Evolutionary conservation across 495 filamentous ascomycete species (phyloP).

Genomic region (Xylaria curta): DNA sequence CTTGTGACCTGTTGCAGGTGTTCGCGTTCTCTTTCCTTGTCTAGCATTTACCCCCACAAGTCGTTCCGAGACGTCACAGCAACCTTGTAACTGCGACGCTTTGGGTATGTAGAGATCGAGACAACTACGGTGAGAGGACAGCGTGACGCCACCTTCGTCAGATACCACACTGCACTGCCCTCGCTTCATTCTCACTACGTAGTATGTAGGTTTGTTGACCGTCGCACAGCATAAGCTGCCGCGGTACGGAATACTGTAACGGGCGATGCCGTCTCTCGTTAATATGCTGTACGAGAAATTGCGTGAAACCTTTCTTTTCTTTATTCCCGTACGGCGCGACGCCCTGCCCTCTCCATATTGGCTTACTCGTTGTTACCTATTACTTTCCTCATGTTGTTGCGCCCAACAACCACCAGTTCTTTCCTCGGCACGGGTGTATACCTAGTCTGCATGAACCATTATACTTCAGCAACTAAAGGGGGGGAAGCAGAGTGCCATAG

Average conservation of each 20-base stretch:
- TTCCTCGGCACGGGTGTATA: constrained; percentile 6
- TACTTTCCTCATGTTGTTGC: neutral
- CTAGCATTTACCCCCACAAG: neutral
- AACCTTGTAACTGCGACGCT: neutral
- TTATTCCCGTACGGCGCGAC: neutral
- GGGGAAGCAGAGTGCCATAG: neutral
- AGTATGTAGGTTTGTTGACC: neutral
- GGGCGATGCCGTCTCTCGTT: constrained; percentile 14
- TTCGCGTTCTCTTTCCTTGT: constrained; percentile 19
- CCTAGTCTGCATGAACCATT: constrained; percentile 19
- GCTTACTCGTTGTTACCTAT: neutral
- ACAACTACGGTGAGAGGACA: neutral
- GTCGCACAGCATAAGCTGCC: constrained; percentile 22
- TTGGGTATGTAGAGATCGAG: neutral
- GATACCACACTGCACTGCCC: neutral
- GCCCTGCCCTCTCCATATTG: neutral
- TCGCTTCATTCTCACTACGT: constrained; percentile 3
- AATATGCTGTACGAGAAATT: neutral
- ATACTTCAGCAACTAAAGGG: neutral
- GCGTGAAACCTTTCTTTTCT: constrained; percentile 10
- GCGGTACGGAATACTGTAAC: constrained; percentile 21
- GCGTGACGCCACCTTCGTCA: constrained; percentile 8
- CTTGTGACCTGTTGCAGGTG: constrained; percentile 25
- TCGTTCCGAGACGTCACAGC: constrained; percentile 15
- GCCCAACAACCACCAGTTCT: neutral